Base-by-base conservation (phyloP, 257 asterid species). In the Scutellaria galericulata region DNA sequence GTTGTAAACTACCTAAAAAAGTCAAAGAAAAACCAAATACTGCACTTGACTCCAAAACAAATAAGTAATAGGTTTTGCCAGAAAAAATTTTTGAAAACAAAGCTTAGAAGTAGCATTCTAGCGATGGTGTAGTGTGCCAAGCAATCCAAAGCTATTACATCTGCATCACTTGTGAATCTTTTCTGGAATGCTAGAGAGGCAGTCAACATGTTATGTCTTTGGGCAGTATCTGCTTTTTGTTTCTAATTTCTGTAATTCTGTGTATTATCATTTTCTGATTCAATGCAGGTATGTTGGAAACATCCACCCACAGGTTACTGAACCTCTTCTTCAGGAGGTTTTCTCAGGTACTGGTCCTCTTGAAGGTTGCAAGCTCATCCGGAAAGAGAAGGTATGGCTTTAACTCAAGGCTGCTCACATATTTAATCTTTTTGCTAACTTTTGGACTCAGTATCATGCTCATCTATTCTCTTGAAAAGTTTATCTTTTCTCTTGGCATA, bases 291-390 rank as follows among this genome's bases (percentile, higher is more conserved):
- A 89, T 63, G 96, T 89, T n/a, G 98, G 96, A 35, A 92, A 92
- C 78, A 87, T 92, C 75, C 93, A 88, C 72, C 85, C 89, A 39
- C 96, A 89, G 68, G 98, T 92, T 51, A 92, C 96, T 1, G 96
- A 92, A 67, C 93, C 87, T 14, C 96, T 88, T 80, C 96, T 92
- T 66, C 96, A 89, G 69, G 96, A 92, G 81, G 94, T 92, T 79
- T 92, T 89, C 78, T 65, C 93, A 6, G 75, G 84, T 65, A 82
- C 93, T 3, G 95, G 98, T 56, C 88, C 87, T 56, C 87, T 89
- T 70, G 96, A 92, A 86, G 89, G 96, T 61, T 92, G 98, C 89
- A 92, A 92, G 88, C 89, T 92, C 75, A 88, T 89, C 71, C 82
- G 90, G 24, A 91, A 91, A 84, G 97, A 91, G 31, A 91, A 87